These are phyloP conservation scores for Chaetomiaceae sp. DNA, from an alignment of 2,329 filamentous ascomycete species.

Conservation along the genomic window DNA sequence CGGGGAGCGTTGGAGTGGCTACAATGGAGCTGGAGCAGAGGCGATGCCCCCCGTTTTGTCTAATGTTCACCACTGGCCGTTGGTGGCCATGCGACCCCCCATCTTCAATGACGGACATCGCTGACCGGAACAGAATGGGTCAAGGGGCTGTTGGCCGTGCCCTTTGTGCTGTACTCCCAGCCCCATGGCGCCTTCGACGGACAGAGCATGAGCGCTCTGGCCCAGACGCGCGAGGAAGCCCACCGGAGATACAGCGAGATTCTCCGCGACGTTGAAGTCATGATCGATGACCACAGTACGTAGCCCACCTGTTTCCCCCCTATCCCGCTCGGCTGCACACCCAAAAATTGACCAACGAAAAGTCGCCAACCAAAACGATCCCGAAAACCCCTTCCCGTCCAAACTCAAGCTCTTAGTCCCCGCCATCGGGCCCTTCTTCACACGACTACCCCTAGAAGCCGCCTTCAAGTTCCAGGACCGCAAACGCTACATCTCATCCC, in stretches of 20 bases:
- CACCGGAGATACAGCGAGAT: slow-evolving; percentile 92
- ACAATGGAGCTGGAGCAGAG: no score
- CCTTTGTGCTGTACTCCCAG: slow-evolving; percentile 94
- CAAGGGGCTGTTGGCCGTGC: slow-evolving; percentile 88
- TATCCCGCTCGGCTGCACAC: no score
- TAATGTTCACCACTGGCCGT: neutral
- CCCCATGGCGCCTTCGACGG: slow-evolving; percentile 80
- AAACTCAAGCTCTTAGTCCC: slow-evolving; percentile 92
- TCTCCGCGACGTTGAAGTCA: slow-evolving; percentile 84
- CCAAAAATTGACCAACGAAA: slow-evolving; percentile 1
- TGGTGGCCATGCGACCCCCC: no score
- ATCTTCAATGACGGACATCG: no score
- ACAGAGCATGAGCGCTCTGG: slow-evolving; percentile 47
- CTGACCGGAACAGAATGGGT: slow-evolving; percentile 69
- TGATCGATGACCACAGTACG: slow-evolving; percentile 87
- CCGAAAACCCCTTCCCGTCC: slow-evolving; percentile 62
- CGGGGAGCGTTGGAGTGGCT: no score
- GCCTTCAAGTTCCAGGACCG: slow-evolving; percentile 89
- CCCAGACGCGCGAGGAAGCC: slow-evolving; percentile 72
- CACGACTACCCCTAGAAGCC: slow-evolving; percentile 75
- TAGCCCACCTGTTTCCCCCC: neutral
- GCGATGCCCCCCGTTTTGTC: no score
- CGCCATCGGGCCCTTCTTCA: slow-evolving; percentile 90
- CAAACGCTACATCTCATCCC: slow-evolving; percentile 79
- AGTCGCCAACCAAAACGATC: slow-evolving; percentile 68